Conservation (phyloP, 2,329 filamentous ascomycete species). For the Colletotrichum noveboracense region DNA sequence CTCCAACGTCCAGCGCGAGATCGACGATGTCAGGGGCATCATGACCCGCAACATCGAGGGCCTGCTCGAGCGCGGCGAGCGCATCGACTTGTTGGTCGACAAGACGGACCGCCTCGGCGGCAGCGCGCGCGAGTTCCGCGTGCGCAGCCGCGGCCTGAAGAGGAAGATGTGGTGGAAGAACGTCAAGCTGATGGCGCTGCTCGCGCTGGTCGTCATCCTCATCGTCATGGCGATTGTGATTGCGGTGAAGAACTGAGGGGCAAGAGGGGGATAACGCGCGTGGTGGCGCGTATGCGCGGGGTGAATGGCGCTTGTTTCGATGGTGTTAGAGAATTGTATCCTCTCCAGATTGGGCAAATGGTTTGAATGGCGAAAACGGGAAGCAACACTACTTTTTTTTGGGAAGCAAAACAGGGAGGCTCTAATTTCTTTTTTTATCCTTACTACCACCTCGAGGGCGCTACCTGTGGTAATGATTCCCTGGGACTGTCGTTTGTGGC, state of each 20-base stretch:
- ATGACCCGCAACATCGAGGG: conserved; percentile 97
- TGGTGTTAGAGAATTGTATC: conserved; percentile 3
- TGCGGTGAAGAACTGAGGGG: conserved; percentile 51
- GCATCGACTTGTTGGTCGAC: conserved; percentile 91
- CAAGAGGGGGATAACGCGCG: neutral
- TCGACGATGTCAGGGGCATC: conserved; percentile 89
- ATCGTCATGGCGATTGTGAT: conserved; percentile 62
- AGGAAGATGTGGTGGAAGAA: conserved; percentile 99
- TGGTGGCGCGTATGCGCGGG: neutral
- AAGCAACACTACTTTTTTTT: conserved; percentile 1
- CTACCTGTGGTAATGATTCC: neutral
- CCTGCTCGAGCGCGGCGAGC: conserved; percentile 86
- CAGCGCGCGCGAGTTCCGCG: conserved; percentile 87
- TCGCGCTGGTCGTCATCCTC: conserved; percentile 70
- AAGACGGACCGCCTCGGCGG: conserved; percentile 94
- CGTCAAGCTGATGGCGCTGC: conserved; percentile 86
- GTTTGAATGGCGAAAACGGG: conserved; percentile 17
- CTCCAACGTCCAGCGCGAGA: conserved; percentile 82
- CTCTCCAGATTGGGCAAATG: conserved; percentile 15
- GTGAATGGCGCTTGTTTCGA: neutral
- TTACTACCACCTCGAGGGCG: neutral
- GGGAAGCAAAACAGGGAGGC: conserved; percentile 18
- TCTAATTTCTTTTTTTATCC: neutral
- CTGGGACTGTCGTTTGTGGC: conserved; percentile 5
- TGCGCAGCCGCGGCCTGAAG: conserved; percentile 84